phyloP scores from a whole-genome alignment of 1,284 basidiomycete species.

The Stygiomarasmius scandens region DNA sequence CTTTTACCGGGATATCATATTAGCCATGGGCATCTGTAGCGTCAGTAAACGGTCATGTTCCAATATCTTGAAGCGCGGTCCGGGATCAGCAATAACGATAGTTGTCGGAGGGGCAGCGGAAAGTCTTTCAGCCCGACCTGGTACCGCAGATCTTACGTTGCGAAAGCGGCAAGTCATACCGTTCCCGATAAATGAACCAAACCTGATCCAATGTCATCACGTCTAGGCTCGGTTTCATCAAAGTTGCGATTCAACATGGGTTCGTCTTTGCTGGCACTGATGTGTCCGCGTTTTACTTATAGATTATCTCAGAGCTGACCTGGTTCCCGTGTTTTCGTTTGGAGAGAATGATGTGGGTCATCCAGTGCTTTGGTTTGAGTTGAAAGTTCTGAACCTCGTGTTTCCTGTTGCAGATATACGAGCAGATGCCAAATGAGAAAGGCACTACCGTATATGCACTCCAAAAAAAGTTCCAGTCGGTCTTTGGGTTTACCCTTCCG shows the following conservation, averaged over 20 bases:
- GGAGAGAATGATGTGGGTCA: conserved; percentile 93
- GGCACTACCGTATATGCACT: conserved; percentile 87
- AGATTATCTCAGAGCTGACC: conserved; percentile 64
- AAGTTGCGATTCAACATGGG: conserved; percentile 94
- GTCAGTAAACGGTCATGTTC: conserved; percentile 91
- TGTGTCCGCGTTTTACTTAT: not conserved
- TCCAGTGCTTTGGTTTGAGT: not conserved
- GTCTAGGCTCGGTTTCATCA: conserved; percentile 95
- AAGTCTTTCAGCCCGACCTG: conserved; percentile 90
- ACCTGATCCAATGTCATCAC: conserved; percentile 7
- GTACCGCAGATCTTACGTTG: conserved; percentile 92
- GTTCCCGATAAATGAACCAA: not conserved
- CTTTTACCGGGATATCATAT: conserved; percentile 89
- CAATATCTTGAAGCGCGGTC: conserved; percentile 80
- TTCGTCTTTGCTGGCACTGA: conserved; percentile 34
- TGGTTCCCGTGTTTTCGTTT: conserved; percentile 96
- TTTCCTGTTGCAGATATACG: conserved; percentile 70
- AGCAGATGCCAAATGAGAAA: conserved; percentile 93
- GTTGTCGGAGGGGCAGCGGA: conserved; percentile 97
- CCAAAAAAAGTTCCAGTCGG: conserved; percentile 87
- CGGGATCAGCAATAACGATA: conserved; percentile 84
- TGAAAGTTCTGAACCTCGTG: conserved; percentile 7
- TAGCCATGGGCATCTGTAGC: conserved; percentile 87
- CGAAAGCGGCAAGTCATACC: conserved; percentile 60
- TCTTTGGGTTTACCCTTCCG: conserved; percentile 97